Base-by-base conservation (phyloP, 1,284 basidiomycete species). In the Athelia sp. region DNA sequence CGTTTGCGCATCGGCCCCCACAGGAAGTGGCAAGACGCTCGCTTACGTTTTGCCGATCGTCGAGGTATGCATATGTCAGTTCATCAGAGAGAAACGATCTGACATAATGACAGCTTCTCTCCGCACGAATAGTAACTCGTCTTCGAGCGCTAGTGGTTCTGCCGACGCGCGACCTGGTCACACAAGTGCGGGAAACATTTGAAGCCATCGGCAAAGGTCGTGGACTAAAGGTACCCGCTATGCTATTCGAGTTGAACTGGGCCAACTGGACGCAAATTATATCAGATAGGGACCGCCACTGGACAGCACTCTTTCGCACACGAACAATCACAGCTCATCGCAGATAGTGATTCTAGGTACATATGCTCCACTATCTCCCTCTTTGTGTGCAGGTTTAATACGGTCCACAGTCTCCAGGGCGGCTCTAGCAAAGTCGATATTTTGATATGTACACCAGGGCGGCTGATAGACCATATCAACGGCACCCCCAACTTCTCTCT, bases 1-100 rank as follows among this genome's bases (percentile, higher is more conserved):
- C 66, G 77, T 95, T 9, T 96, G 95, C 59, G 90, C 97, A n/a
- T 97, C 93, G 4, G 97, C 97, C 1, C 97, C 97, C 0, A 99
- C 96, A 0, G 96, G 96, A 26, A 95, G 92, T 57, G 96, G 96
- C 0, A 99, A 99, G 71, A 99, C 96, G 0, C 76, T 99, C 18
- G 91, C 93, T 13, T 99, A 99, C 67, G 87, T 88, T 3, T 71
- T 98, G 17, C 96, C 96, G 1, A 90, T 98, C 48, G 76, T 98
- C 23, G 92, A 98, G 75, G 90, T 87, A 55, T 52, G 69, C 50
- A 22, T 46, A 50, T 47, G 45, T 52, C 3, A 44, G 50, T 32
- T 47, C 48, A 45, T 38, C 32, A 4, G 4, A 6, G 31, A 24
- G 35, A 46, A 52, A 23, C 43, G 40, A n/a, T 21, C 15, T 38